Base-by-base conservation (phyloP, 495 filamentous ascomycete species). In the Trichocladium antarcticum region DNA sequence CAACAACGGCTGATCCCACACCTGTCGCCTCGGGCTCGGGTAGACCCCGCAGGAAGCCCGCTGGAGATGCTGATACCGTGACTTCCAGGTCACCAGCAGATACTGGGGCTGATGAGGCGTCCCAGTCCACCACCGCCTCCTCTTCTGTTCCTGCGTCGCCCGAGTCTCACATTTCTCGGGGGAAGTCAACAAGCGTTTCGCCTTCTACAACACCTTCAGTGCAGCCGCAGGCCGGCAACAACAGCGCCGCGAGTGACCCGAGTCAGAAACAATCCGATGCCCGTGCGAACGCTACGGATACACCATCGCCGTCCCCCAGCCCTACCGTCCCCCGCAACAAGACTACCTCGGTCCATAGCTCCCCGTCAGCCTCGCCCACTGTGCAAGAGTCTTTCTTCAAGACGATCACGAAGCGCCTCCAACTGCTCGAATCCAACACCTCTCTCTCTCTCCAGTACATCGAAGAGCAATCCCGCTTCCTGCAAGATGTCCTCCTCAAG, bases 331-430 rank as follows among this genome's bases (percentile, higher is more conserved):
- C 50, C 11, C 62, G 71, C 47, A 73, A 63, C 55, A 75, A 68
- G 24, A 68, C 66, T 17, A 77, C 61, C 51, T 50, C 68, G 27
- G 50, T 59, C 7, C 69, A 78, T 11, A 63, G 69, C 37, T 76
- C 83, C 0, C 68, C 81, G 11, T 63, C 76, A 16, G 65, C 87
- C 2, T 79, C 77, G 15, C 89, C 90, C 10, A 89, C 87, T 0
- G 90, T 87, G 4, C 92, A 98, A 67, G 92, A 96, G 63, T 88
- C 83, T 7, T 97, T 98, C 69, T 98, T 95, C 76, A 97, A 97
- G 65, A 87, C 87, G 6, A 81, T 98, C 5, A 85, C 87, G 51
- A 95, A 96, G 62, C 85, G 92, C 34, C 77, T 98, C 6, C 84
- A 89, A 56, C 78, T 84, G 51, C 81, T 98, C 12, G 92, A 98